Percentiles rank a stretch among this genome's conserved stretches.
Evolutionary conservation across 2,329 filamentous ascomycete genomes (phyloP).

Genomic region (Epichloe uncinata): DNA sequence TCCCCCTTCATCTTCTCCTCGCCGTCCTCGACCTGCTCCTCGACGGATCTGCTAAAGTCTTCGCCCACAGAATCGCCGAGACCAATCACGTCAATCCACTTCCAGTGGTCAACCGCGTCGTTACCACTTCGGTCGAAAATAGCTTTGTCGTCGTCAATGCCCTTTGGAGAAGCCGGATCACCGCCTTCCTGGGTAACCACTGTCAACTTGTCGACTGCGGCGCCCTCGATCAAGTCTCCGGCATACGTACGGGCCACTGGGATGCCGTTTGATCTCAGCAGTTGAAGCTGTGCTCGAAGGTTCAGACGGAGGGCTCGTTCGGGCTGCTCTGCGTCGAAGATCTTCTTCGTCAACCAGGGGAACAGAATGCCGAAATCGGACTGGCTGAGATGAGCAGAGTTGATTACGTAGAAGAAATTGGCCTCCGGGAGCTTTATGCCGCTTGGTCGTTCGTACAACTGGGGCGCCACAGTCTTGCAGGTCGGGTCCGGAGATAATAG

Average conservation of each 20-base stretch:
- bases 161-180: conserved; percentile 17
- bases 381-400: conserved; percentile 70
- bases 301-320: conserved; percentile 47
- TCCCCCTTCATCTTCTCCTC: conserved; percentile 23
- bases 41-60: conserved; percentile 16
- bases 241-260: conserved; percentile 35
- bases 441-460: conserved; percentile 28
- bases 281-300: conserved; percentile 42
- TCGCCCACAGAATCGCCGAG: conserved; percentile 24
- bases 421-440: conserved; percentile 36
- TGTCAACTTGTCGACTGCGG: conserved; percentile 23
- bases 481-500: conserved; percentile 46
- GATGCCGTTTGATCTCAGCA: conserved; percentile 37
- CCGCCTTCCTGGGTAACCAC: conserved; percentile 8
- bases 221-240: conserved; percentile 36
- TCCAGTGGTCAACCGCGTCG: conserved; percentile 32
- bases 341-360: conserved; percentile 50
- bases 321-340: conserved; percentile 44
- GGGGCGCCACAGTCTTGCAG: conserved; percentile 25
- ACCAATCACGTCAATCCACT: conserved; percentile 39
- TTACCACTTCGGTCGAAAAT: conserved; percentile 34
- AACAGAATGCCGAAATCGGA: conserved; percentile 77
- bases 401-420: conserved; percentile 59
- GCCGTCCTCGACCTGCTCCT: conserved; percentile 21
- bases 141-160: conserved; percentile 32